phyloP scores from a whole-genome alignment of 345 rosid genomes.

The Aquilaria sinensis region DNA sequence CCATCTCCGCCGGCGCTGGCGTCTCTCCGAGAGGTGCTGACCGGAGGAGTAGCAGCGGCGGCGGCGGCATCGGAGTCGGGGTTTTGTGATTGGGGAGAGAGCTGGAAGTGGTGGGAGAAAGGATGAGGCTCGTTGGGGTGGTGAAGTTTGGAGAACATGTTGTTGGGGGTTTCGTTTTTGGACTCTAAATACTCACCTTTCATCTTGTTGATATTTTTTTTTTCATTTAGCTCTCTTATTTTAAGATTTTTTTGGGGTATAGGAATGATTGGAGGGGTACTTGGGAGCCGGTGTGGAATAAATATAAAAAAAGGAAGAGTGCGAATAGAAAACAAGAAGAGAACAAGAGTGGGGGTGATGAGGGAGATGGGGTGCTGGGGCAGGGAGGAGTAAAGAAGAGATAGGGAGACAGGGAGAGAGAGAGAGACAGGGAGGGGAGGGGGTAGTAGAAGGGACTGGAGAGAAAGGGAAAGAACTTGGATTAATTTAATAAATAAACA shows the following conservation, averaged over 20 bases:
- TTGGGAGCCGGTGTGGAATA: background rate
- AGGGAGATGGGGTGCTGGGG: background rate
- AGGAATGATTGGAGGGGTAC: slow-evolving; percentile 8
- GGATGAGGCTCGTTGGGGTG: slow-evolving; percentile 31
- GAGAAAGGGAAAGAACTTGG: background rate
- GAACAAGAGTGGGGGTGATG: slow-evolving; percentile 1
- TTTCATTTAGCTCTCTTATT: background rate
- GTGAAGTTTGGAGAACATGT: slow-evolving; percentile 57
- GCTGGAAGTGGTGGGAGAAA: slow-evolving; percentile 43
- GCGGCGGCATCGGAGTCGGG: slow-evolving; percentile 18
- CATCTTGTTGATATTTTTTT: slow-evolving; percentile 27
- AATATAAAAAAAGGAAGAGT: background rate
- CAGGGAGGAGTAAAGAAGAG: background rate
- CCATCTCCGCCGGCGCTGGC: slow-evolving; percentile 35
- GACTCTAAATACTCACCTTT: slow-evolving; percentile 54
- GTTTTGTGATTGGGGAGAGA: slow-evolving; percentile 30
- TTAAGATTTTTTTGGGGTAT: background rate
- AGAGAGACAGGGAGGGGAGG: background rate
- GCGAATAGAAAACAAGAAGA: slow-evolving; percentile 1
- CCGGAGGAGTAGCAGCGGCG: slow-evolving; percentile 4
- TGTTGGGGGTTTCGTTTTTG: slow-evolving; percentile 23
- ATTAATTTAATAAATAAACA: slow-evolving; percentile 7
- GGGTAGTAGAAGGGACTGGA: background rate
- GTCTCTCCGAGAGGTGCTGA: background rate
- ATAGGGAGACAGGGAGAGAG: background rate